phyloP scores from a whole-genome alignment of 176 grass and related monocot genomes.

The Tillandsia leiboldiana region DNA sequence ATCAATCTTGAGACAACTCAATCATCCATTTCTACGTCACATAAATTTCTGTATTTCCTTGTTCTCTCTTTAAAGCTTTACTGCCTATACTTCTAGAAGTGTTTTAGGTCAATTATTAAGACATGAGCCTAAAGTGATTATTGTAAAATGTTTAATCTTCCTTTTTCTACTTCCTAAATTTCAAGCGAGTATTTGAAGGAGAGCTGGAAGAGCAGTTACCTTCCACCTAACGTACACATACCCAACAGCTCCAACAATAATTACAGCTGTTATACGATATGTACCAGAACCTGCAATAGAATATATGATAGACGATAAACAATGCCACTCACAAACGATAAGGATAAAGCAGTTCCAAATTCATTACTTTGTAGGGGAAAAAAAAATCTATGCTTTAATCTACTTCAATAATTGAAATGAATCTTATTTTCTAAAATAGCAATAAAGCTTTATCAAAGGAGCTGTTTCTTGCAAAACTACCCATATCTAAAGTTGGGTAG shows the following conservation, averaged over 20 bases:
- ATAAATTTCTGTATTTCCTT: too few species aligned
- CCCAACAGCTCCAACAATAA: conserved; percentile 64
- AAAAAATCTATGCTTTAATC: background rate
- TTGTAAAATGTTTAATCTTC: background rate
- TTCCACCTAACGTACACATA: conserved; percentile 90
- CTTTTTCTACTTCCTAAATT: background rate
- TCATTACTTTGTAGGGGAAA: background rate
- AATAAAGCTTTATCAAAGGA: too few species aligned
- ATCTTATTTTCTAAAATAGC: too few species aligned
- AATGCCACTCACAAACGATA: background rate
- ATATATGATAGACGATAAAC: background rate
- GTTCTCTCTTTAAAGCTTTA: too few species aligned
- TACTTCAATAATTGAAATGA: too few species aligned
- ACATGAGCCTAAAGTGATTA: background rate
- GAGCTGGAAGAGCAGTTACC: conserved; percentile 21
- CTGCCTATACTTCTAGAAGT: too few species aligned
- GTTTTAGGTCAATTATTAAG: too few species aligned
- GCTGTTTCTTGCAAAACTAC: too few species aligned
- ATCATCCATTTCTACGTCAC: too few species aligned
- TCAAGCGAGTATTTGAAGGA: background rate
- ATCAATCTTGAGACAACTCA: too few species aligned
- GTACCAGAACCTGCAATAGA: conserved; percentile 35
- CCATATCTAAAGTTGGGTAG: too few species aligned
- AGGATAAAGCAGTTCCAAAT: background rate
- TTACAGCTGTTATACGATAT: conserved; percentile 48